Conservation (phyloP, 1,139 yeast genomes). For the Candida tunisiensis region DNA sequence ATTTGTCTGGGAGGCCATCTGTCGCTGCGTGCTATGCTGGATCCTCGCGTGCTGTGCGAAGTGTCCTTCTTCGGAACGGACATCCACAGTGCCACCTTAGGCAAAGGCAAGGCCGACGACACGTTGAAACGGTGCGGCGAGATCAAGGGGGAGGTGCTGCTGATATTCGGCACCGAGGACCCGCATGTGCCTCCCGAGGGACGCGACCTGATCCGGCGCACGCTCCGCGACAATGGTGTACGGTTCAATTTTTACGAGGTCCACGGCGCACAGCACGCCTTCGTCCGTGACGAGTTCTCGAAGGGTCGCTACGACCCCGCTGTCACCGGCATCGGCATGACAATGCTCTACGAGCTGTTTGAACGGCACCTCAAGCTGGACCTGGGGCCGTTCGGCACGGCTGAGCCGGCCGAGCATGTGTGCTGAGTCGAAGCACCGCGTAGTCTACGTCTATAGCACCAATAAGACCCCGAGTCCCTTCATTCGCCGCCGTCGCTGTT, state of each 20-base stretch:
- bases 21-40: constrained; percentile 59
- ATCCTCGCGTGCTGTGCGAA: constrained; percentile 45
- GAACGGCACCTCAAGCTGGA: constrained; percentile 51
- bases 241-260: constrained; percentile 58
- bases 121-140: constrained; percentile 34
- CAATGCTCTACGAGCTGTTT: constrained; percentile 53
- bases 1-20: constrained; percentile 82
- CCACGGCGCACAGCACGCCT: constrained; percentile 72
- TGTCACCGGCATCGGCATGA: constrained; percentile 48
- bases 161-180: constrained; percentile 67
- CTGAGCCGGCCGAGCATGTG: constrained; percentile 39
- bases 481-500: too few relatives aligned
- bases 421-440: constrained; percentile 27
- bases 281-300: constrained; percentile 60
- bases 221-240: constrained; percentile 42
- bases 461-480: too few relatives aligned
- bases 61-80: constrained; percentile 76
- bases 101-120: constrained; percentile 41
- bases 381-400: constrained; percentile 44
- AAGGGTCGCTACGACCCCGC: constrained; percentile 74
- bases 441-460: too few relatives aligned
- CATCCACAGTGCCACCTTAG: constrained; percentile 50
- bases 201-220: constrained; percentile 49
- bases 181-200: constrained; percentile 72
- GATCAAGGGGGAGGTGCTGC: constrained; percentile 41